Conservation (phyloP, 2,329 filamentous ascomycete genomes). For the Colletotrichum agaves region DNA sequence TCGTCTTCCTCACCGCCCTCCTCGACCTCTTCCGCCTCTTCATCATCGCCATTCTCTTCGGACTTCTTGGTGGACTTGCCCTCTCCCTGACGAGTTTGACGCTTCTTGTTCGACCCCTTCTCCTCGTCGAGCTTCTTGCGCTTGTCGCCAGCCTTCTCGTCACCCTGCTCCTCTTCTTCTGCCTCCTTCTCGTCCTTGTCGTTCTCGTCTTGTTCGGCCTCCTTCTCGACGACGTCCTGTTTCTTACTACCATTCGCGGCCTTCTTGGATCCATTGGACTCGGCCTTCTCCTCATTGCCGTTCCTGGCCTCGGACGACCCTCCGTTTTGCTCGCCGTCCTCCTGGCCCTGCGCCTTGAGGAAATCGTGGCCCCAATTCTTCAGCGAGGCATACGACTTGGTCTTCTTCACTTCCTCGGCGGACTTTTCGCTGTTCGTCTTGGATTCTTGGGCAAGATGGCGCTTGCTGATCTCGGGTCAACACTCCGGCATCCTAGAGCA, state of each 20-base stretch:
- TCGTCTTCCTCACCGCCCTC: conserved; percentile 29
- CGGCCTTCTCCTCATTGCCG: conserved; percentile 10
- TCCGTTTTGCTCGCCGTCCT: conserved; percentile 25
- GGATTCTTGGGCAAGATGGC: conserved; percentile 73
- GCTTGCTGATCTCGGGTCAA: conserved; percentile 54
- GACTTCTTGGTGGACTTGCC: conserved; percentile 39
- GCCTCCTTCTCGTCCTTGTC: conserved; percentile 35
- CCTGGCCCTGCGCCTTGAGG: conserved; percentile 51
- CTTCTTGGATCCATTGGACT: conserved; percentile 35
- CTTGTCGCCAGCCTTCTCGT: conserved; percentile 36
- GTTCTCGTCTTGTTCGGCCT: conserved; percentile 43
- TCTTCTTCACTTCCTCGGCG: conserved; percentile 55
- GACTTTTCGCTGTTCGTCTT: conserved; percentile 65
- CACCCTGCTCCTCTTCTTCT: conserved; percentile 42
- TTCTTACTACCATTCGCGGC: conserved; percentile 41
- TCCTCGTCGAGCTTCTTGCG: conserved; percentile 34
- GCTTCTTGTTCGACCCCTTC: conserved; percentile 40
- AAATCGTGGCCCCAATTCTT: conserved; percentile 72
- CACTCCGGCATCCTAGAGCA: not conserved
- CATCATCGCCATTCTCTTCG: conserved; percentile 20
- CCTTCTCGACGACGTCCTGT: conserved; percentile 22
- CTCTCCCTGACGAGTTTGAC: conserved; percentile 39
- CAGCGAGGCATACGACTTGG: conserved; percentile 66
- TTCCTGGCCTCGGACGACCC: conserved; percentile 7
- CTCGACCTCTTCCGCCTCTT: conserved; percentile 32